Percentiles rank a stretch among this genome's conserved stretches.
Evolutionary conservation across 352 stramenopile species (phyloP).

Genomic region (Phytophthora cactorum): DNA sequence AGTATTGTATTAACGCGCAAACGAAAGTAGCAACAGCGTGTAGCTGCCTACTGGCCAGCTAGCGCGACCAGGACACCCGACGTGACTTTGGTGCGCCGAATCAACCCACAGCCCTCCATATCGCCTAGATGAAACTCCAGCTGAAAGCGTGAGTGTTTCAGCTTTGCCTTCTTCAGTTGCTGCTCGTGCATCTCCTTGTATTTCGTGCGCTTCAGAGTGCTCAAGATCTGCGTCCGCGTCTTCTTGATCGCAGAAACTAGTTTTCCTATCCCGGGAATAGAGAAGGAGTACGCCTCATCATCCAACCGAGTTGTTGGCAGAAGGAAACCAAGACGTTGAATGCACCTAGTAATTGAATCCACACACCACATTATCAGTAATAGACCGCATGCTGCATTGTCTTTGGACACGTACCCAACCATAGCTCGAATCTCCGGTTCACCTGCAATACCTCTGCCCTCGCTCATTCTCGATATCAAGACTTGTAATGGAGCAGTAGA

Average conservation of each 20-base stretch:
- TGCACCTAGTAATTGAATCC: constrained; percentile 24
- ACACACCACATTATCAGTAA: not conserved
- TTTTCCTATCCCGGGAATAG: constrained; percentile 64
- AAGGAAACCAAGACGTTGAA: constrained; percentile 65
- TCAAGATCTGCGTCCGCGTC: constrained; percentile 46
- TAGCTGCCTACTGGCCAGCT: constrained; percentile 17
- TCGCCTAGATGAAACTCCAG: constrained; percentile 67
- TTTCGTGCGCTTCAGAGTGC: constrained; percentile 58
- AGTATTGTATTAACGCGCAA: too few species aligned
- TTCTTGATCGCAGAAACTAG: constrained; percentile 66
- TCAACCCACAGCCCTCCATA: constrained; percentile 64
- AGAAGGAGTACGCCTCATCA: constrained; percentile 56
- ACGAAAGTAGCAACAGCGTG: too few species aligned
- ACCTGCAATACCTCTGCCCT: not conserved
- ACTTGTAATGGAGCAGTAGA: constrained; percentile 40
- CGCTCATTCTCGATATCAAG: constrained; percentile 33
- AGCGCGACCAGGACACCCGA: constrained; percentile 61
- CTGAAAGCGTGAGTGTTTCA: constrained; percentile 59
- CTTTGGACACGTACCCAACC: constrained; percentile 36
- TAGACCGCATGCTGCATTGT: not conserved
- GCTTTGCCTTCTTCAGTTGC: constrained; percentile 67
- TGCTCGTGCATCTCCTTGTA: constrained; percentile 69
- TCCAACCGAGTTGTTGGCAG: constrained; percentile 49
- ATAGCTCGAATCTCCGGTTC: constrained; percentile 34
- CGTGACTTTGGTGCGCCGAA: constrained; percentile 60